phyloP scores from a whole-genome alignment of 345 rosid species.

The Aquilaria yunnanensis region DNA sequence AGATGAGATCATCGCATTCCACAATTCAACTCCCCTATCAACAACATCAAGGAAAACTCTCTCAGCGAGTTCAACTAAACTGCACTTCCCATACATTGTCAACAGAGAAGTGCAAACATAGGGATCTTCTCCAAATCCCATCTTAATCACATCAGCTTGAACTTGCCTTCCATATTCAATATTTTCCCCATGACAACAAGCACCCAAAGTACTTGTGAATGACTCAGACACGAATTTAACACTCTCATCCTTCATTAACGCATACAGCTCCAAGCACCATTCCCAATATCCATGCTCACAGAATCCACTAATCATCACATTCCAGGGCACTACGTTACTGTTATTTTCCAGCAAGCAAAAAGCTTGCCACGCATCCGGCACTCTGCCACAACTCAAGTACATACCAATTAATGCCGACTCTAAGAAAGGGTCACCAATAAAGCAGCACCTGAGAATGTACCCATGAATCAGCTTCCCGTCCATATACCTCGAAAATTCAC shows the following conservation, averaged over 20 bases:
- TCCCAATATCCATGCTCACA: slow-evolving; percentile 44
- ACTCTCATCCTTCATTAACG: slow-evolving; percentile 39
- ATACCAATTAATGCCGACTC: slow-evolving; percentile 53
- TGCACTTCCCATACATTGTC: slow-evolving; percentile 67
- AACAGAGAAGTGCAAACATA: slow-evolving; percentile 58
- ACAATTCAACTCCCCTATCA: slow-evolving; percentile 44
- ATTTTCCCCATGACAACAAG: slow-evolving; percentile 42
- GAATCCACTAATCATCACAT: slow-evolving; percentile 72
- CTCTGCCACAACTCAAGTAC: slow-evolving; percentile 40
- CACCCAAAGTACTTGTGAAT: slow-evolving; percentile 41
- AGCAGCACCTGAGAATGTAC: slow-evolving; percentile 37
- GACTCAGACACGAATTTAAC: slow-evolving; percentile 48
- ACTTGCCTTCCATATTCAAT: slow-evolving; percentile 49
- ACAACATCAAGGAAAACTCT: slow-evolving; percentile 36
- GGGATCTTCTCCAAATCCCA: slow-evolving; percentile 47
- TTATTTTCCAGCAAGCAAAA: slow-evolving; percentile 41
- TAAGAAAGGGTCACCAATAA: slow-evolving; percentile 43
- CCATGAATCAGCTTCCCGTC: slow-evolving; percentile 63
- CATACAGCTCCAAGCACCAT: slow-evolving; percentile 49
- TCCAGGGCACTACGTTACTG: slow-evolving; percentile 63
- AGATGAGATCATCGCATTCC: slow-evolving; percentile 79
- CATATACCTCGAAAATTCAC: slow-evolving; percentile 23
- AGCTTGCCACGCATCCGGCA: slow-evolving; percentile 39
- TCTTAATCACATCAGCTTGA: slow-evolving; percentile 60
- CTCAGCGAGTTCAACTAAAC: slow-evolving; percentile 42